Percentiles rank a stretch among this genome's conserved stretches.
Conservation (phyloP, 805 yeast genomes). For the Wickerhamiella azyma region DNA sequence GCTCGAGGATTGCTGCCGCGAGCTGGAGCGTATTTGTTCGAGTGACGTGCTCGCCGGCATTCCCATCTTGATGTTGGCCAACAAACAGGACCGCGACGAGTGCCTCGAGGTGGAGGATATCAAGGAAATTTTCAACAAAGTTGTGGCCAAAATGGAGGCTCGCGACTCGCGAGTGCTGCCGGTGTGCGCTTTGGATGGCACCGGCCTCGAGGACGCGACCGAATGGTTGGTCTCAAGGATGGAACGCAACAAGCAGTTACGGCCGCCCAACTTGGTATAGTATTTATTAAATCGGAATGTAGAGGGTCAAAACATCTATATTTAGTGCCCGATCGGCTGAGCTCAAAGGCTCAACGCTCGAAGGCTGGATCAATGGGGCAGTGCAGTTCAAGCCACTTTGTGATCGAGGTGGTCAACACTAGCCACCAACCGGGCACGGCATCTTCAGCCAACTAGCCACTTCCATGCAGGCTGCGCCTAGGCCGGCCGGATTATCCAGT, state of each 20-base stretch:
- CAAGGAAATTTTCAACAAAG: constrained; percentile 68
- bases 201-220: constrained; percentile 74
- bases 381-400: no score
- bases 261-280: constrained; percentile 38
- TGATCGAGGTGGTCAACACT: no score
- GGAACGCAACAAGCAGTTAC: constrained; percentile 46
- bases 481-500: no score
- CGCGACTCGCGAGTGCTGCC: constrained; percentile 85
- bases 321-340: no score
- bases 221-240: constrained; percentile 77
- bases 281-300: background rate
- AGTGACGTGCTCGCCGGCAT: constrained; percentile 57
- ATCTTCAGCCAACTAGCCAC: no score
- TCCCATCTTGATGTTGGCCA: constrained; percentile 88
- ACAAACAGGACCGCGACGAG: constrained; percentile 73
- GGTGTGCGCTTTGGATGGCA: constrained; percentile 63
- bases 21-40: constrained; percentile 40
- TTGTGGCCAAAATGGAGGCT: constrained; percentile 75
- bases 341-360: no score
- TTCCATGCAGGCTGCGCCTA: no score
- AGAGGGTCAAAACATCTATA: no score
- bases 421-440: no score
- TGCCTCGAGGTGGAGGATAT: constrained; percentile 64
- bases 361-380: no score
- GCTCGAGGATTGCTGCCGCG: constrained; percentile 66